Conservation (phyloP, 2,329 filamentous ascomycete genomes). For the Aspergillus aculeatinus region DNA sequence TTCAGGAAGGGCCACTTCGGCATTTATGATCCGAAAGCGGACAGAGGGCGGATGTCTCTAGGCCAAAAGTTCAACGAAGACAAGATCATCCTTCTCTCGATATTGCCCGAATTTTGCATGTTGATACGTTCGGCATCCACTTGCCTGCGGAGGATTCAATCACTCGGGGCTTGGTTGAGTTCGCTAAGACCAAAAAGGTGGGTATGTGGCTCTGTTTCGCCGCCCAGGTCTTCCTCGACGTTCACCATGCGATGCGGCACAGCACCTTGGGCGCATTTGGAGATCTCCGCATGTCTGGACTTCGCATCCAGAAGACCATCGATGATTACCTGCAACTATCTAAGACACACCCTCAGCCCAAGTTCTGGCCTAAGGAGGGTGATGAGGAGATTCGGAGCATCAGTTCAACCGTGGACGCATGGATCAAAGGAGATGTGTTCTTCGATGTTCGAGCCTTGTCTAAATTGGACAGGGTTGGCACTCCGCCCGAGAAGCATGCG, state of each 20-base stretch:
- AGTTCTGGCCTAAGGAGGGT: slow-evolving; percentile 28
- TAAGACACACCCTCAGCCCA: slow-evolving; percentile 22
- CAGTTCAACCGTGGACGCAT: slow-evolving; percentile 13
- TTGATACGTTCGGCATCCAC: slow-evolving; percentile 16
- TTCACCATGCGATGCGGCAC: slow-evolving; percentile 35
- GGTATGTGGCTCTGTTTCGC: slow-evolving; percentile 33
- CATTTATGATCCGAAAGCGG: slow-evolving; percentile 28
- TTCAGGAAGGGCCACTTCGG: slow-evolving; percentile 31
- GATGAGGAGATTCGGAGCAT: slow-evolving; percentile 24
- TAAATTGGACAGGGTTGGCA: slow-evolving; percentile 1
- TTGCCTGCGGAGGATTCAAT: slow-evolving; percentile 32
- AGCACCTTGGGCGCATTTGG: slow-evolving; percentile 20
- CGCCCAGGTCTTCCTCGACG: slow-evolving; percentile 34
- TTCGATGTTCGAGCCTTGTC: slow-evolving; percentile 11
- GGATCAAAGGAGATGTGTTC: slow-evolving; percentile 23
- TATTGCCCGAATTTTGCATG: slow-evolving; percentile 32
- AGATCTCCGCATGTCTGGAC: slow-evolving; percentile 27
- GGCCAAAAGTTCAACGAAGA: slow-evolving; percentile 37
- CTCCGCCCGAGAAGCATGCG: slow-evolving; percentile 21
- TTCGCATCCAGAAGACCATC: slow-evolving; percentile 29
- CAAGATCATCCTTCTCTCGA: slow-evolving; percentile 31
- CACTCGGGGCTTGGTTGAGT: slow-evolving; percentile 28
- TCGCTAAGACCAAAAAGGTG: slow-evolving; percentile 27
- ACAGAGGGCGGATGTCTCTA: slow-evolving; percentile 29
- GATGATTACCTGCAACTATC: slow-evolving; percentile 26